Conservation (phyloP, 805 yeast species). For the Wickerhamiella occidentalis region DNA sequence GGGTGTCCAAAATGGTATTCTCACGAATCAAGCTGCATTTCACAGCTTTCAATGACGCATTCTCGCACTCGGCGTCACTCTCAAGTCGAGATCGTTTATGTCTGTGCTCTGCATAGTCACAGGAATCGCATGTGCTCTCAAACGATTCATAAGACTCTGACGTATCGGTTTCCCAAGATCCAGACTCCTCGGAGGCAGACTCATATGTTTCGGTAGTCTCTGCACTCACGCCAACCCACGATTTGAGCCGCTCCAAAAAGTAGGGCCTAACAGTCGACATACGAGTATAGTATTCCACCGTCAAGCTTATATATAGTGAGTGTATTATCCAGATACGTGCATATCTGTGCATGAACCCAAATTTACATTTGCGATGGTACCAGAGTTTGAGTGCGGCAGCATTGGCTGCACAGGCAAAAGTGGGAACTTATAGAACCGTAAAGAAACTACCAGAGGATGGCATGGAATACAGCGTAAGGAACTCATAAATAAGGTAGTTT, state of each 20-base stretch:
- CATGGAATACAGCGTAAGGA: too few species aligned
- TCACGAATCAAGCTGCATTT: neutral
- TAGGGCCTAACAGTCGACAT: neutral
- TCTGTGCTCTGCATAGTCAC: too few species aligned
- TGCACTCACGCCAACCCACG: neutral
- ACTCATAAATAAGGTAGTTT: too few species aligned
- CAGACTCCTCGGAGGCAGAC: neutral
- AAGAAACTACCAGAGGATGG: too few species aligned
- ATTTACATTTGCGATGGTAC: neutral
- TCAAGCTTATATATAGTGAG: neutral
- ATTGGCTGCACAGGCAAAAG: too few species aligned
- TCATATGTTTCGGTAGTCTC: neutral
- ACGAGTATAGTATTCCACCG: too few species aligned
- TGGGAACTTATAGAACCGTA: too few species aligned
- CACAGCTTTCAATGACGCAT: neutral
- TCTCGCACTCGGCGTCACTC: neutral
- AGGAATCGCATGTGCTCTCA: neutral
- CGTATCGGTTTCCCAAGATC: too few species aligned
- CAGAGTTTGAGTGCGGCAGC: neutral
- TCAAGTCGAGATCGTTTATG: too few species aligned
- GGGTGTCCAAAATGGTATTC: neutral
- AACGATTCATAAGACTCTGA: neutral
- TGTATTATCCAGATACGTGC: neutral
- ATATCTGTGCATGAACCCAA: neutral
- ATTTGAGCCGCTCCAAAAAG: neutral